Base-by-base conservation (phyloP, 495 filamentous ascomycete genomes). In the Tuber borchii region DNA sequence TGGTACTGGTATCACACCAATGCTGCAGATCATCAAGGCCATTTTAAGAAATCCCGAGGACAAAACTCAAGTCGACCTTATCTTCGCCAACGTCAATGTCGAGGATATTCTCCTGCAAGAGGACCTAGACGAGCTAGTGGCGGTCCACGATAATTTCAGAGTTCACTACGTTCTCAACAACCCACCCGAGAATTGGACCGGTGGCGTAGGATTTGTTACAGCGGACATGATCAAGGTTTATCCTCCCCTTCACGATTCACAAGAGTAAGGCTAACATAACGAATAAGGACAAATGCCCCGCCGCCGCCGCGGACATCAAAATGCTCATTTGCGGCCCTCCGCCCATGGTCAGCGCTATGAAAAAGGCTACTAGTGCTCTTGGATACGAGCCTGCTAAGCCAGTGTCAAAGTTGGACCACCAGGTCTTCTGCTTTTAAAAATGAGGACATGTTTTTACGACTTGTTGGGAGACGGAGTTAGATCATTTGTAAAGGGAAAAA, bases 161-260 rank as follows among this genome's bases (percentile, higher is more conserved):
- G 90, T 98, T 72, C 89, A 96, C 86, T 97, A 98, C 83, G 95
- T 98, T 40, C 88, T 99, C 65, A 97, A 99, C 87, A 97, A 95
- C 87, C 95, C 95, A 26, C 94, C 95, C 17, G 90, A 91, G 86
- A 88, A 87, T 74, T 99, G 95, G 95, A 88, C 87, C 37, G 94
- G 95, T 26, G 93, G 93, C 77, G 91, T 95, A 65, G 95, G 95
- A 72, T 99, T 96, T 82, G 93, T 97, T 68, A 97, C 94, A 14
- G 86, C 91, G 43, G 95, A 98, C 73, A 97, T 98, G 91, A 94
- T 99, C 80, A 93, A 93, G 84, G 94, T 97, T 77, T 74, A 22
- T 26, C 34, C 43, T 22, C 40, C 71, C 12, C n/a, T 39, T 37
- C 61, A 12, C 12, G 48, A 34, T 45, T 56, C 19, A 22, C n/a